Evolutionary conservation across 1,284 basidiomycete species (phyloP).

Genomic region (Veloboletus limbatus): DNA sequence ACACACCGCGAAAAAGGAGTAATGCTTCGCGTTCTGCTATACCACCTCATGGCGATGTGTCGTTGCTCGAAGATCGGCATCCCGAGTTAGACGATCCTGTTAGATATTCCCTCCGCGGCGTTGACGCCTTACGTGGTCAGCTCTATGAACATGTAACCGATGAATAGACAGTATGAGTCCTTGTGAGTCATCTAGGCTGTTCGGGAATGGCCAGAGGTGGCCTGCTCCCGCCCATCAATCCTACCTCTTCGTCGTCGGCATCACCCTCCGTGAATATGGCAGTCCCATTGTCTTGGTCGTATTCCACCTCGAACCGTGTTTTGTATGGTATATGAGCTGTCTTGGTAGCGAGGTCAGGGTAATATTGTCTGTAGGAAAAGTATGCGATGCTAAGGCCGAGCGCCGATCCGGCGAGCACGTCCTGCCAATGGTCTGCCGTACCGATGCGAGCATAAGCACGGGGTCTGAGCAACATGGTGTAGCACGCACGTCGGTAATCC

Average conservation of each 20-base stretch:
- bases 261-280: constrained; percentile 13
- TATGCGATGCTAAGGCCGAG: constrained; percentile 50
- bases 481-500: constrained; percentile 60
- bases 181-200: neutral
- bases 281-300: neutral
- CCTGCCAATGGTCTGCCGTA: constrained; percentile 49
- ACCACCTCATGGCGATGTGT: neutral
- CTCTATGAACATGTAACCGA: neutral
- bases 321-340: constrained; percentile 46
- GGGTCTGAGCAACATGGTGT: neutral
- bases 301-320: constrained; percentile 34
- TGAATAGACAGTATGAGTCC: neutral
- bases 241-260: constrained; percentile 33
- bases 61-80: neutral
- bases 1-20: constrained; percentile 38
- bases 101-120: neutral
- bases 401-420: constrained; percentile 51
- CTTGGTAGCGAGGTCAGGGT: constrained; percentile 33
- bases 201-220: neutral
- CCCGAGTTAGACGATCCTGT: neutral
- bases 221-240: constrained; percentile 17
- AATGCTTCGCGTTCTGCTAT: neutral
- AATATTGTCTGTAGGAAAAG: constrained; percentile 48
- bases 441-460: neutral
- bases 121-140: neutral